Percentiles rank a stretch among this genome's conserved stretches.
phyloP scores from a whole-genome alignment of 345 rosid species.

The Odontarrhena argentea region DNA sequence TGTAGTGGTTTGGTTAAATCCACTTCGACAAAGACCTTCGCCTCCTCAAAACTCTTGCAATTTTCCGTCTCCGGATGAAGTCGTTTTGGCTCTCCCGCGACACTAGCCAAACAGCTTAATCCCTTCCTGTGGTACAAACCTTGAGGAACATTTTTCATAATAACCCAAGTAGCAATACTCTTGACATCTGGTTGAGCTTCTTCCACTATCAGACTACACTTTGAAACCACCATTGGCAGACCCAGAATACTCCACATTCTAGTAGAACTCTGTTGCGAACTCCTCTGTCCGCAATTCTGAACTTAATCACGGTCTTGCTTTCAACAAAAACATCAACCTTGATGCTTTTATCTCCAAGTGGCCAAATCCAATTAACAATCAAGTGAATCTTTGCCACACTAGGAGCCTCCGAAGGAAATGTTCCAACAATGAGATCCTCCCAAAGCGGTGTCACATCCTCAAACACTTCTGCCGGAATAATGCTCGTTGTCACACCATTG shows the following conservation, averaged over 20 bases:
- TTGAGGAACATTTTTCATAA: neutral
- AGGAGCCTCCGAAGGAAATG: neutral
- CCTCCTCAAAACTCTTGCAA: neutral
- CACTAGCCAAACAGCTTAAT: neutral
- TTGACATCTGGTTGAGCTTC: neutral
- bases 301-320: neutral
- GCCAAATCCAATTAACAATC: neutral
- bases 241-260: neutral
- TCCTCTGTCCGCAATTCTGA: neutral
- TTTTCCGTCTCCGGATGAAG: neutral
- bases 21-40: neutral
- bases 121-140: no score
- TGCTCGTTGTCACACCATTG: no score
- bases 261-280: neutral
- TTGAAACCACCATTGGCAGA: neutral
- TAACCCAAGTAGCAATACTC: neutral
- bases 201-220: neutral
- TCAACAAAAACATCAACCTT: neutral
- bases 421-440: neutral
- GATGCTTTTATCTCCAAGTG: neutral
- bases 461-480: no score
- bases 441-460: neutral
- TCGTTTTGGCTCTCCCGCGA: neutral
- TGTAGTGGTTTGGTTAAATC: neutral
- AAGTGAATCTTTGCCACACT: neutral